Evolutionary conservation across 1,284 basidiomycete genomes (phyloP), one percentile per base, ranked within the genome.

Genomic region (Volvariella surrecta): DNA sequence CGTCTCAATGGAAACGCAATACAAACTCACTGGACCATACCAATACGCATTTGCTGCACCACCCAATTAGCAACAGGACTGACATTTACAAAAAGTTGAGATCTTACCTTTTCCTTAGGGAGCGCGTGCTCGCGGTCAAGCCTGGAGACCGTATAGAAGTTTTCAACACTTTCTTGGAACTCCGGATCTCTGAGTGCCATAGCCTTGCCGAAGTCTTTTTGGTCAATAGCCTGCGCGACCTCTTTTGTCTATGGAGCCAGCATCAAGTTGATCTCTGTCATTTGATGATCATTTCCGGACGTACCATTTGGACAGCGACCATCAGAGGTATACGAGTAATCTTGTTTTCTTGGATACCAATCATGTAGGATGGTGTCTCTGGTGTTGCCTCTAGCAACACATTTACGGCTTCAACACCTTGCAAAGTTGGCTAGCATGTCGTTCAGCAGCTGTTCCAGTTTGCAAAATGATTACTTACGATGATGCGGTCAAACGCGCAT

Each of bases 341-440:
- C 68, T 95, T 95, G 70, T 96, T 97, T 67, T 98, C 94, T 54
- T 81, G 79, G 37, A 96, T 77, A 16, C 95, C 94, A 58, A 99
- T 98, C 83, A 99, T 95, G 63, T 96, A 97, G 0, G 91, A 95
- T 0, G 94, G 94, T 0, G 89, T 93, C 18, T 88, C 79, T 3
- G 92, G 91, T 0, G 81, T 89, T 1, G 93, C 79, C 56, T 89
- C 83, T n/a, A 98, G 71, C 18, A 99, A 71, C 1, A 90, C 88
- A 43, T 94, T 76, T 37, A 99, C 88, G 1, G 95, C 95, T 58
- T 97, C 90, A 38, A 94, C 78, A 46, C 92, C 94, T 71, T 99
- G 94, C 17, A 98, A 67, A 1, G 94, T 96, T 0, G 95, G 89
- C 89, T 93, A 34, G 37, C 8, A 7, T 43, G 40, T 20, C 9